Conservation (phyloP, 257 asterid genomes). For the Plantago elongata region DNA sequence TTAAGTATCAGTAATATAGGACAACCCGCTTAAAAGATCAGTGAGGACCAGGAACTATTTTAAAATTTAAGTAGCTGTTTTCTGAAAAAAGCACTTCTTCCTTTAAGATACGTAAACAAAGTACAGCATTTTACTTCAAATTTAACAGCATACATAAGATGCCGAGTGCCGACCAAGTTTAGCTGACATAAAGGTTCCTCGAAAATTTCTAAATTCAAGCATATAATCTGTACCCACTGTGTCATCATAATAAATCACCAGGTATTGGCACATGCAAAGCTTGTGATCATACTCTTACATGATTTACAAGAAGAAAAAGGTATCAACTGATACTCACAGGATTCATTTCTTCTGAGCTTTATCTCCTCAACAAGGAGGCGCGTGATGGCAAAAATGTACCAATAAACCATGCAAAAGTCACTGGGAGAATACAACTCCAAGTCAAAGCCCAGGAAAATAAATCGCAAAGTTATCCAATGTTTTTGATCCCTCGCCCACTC, state of each 20-base stretch:
- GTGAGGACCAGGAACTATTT: too few species aligned
- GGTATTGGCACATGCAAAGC: slow-evolving; percentile 6
- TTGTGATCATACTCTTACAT: neutral
- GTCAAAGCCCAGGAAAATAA: slow-evolving; percentile 83
- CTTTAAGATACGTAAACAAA: too few species aligned
- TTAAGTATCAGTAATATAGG: too few species aligned
- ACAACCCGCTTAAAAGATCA: too few species aligned
- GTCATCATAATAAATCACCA: neutral
- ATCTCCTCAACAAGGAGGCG: slow-evolving; percentile 84
- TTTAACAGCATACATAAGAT: too few species aligned
- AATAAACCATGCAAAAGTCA: slow-evolving; percentile 98
- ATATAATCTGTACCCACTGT: too few species aligned
- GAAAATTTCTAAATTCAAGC: too few species aligned
- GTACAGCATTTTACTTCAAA: too few species aligned
- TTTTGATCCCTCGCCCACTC: slow-evolving; percentile 90
- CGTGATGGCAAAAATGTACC: slow-evolving; percentile 75
- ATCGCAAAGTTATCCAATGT: slow-evolving; percentile 89
- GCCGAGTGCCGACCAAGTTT: too few species aligned
- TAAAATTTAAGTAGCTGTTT: too few species aligned
- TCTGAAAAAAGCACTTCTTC: too few species aligned
- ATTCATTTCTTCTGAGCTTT: slow-evolving; percentile 56
- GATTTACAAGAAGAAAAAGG: slow-evolving; percentile 14
- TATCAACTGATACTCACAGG: slow-evolving; percentile 47
- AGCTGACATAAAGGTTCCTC: too few species aligned
- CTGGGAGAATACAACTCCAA: slow-evolving; percentile 78